A percentile compares a stretch with the other conserved stretches of the same genome.
phyloP scores from a whole-genome alignment of 441 rosid species.

The Adansonia rubrostipa region DNA sequence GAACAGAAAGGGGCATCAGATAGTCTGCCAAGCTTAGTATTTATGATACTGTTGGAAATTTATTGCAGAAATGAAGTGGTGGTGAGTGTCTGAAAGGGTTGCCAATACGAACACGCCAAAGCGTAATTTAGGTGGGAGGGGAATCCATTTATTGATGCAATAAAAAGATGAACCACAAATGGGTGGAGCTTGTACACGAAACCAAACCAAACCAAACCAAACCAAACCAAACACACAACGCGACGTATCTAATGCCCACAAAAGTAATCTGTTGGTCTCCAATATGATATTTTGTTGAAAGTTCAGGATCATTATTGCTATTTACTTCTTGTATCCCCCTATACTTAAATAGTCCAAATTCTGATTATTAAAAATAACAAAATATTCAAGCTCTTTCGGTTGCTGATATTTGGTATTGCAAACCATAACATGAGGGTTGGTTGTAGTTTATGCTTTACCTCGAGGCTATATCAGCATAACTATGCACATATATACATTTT shows the following conservation, averaged over 20 bases:
- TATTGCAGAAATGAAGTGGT: slow-evolving; percentile 30
- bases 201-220: no score
- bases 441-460: no score
- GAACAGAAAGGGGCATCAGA: slow-evolving; percentile 8
- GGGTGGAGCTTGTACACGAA: not conserved
- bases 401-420: not conserved
- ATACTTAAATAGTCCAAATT: not conserved
- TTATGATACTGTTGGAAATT: slow-evolving; percentile 39
- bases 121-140: slow-evolving; percentile 15
- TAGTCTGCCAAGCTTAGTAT: not conserved
- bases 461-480: no score
- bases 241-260: not conserved
- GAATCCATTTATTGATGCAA: not conserved
- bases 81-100: slow-evolving; percentile 28
- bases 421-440: not conserved
- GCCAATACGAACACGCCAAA: slow-evolving; percentile 19
- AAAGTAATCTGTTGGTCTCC: not conserved
- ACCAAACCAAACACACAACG: no score
- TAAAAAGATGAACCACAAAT: not conserved
- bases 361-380: not conserved
- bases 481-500: no score
- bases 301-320: not conserved
- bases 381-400: not conserved
- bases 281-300: not conserved
- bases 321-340: not conserved